Base-by-base conservation (phyloP, 2,329 filamentous ascomycete genomes). In the Colletotrichum plurivorum region DNA sequence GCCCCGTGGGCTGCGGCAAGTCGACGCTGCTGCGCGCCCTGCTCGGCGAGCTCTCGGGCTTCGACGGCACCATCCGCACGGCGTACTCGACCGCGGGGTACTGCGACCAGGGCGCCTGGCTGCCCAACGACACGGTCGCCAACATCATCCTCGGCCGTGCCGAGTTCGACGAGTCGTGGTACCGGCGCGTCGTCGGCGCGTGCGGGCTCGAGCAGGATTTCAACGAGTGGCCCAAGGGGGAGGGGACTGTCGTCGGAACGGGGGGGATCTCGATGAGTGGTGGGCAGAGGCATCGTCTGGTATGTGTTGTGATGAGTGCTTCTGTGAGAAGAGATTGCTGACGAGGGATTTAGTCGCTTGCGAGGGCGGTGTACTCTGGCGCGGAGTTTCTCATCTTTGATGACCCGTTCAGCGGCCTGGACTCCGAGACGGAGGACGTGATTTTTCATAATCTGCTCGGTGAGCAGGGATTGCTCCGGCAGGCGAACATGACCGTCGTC, bases 1-100 rank as follows among this genome's bases (percentile, higher is more conserved):
- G 79, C 0, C 78, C 78, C 0, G 76, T 81, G 0, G 80, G 78
- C 1, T 77, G 73, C 27, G 80, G 80, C 12, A 82, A 81, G 59
- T 77, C 76, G 4, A 77, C 77, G 3, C 63, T 80, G 1, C 67
- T 79, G 39, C 74, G 77, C 43, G 71, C 75, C 9, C 59, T 81
- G 0, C 73, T 79, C 0, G 75, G 76, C 8, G 77, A 78, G 60
- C 69, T 72, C 6, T 48, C 70, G 2, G 41, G 31, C 15, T 63
- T 67, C 15, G 58, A 71, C 18, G 72, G 49, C 52, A 73, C 10
- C 3, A 65, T 1, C 43, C 71, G 13, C 53, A 73, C 54, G 27
- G 62, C 57, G 4, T 72, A 55, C 9, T 68, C 65, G 22, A 73
- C 66, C 5, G 71, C 74, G 10, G 75, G 57, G 52, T 73, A 55